Evolutionary conservation across 148 eudicot species (phyloP).

Genomic region (Chenopodium quinoa): DNA sequence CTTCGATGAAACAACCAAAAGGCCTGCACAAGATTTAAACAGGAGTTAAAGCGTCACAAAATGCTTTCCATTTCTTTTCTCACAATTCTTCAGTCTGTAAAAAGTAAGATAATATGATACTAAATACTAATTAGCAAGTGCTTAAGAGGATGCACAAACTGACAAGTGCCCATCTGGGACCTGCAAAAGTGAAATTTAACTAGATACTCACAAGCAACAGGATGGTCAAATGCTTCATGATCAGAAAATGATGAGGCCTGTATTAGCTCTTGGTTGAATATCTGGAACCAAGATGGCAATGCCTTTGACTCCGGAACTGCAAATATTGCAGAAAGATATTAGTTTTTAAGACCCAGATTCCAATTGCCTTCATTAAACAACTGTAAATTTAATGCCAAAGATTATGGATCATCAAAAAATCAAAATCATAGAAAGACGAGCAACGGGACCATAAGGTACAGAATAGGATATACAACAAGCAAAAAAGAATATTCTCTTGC

Average conservation of each 20-base stretch:
- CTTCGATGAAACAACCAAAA: conserved; percentile 85
- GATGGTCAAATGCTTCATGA: conserved; percentile 98
- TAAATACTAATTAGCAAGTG: neutral
- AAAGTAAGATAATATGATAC: neutral
- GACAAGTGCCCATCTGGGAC: conserved; percentile 1
- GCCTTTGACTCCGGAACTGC: conserved; percentile 59
- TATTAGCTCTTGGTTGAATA: conserved; percentile 83
- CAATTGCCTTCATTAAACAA: conserved; percentile 7
- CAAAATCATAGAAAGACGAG: neutral
- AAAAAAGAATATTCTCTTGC: neutral
- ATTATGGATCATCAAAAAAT: neutral
- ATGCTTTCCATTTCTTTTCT: neutral
- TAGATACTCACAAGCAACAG: conserved; percentile 79
- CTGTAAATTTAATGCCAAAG: neutral
- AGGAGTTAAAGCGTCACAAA: conserved; percentile 2
- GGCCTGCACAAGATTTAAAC: conserved; percentile 54
- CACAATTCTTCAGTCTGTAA: neutral
- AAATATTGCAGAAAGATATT: conserved; percentile 23
- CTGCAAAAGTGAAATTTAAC: neutral
- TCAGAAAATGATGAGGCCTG: conserved; percentile 79
- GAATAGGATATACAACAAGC: neutral
- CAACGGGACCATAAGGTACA: neutral
- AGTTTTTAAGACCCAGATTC: conserved; percentile 10
- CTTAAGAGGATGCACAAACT: neutral
- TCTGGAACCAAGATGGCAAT: conserved; percentile 79